Evolutionary conservation across 192 early-diverging fungal genomes (phyloP).

Genomic region (Spizellomyces sp.): DNA sequence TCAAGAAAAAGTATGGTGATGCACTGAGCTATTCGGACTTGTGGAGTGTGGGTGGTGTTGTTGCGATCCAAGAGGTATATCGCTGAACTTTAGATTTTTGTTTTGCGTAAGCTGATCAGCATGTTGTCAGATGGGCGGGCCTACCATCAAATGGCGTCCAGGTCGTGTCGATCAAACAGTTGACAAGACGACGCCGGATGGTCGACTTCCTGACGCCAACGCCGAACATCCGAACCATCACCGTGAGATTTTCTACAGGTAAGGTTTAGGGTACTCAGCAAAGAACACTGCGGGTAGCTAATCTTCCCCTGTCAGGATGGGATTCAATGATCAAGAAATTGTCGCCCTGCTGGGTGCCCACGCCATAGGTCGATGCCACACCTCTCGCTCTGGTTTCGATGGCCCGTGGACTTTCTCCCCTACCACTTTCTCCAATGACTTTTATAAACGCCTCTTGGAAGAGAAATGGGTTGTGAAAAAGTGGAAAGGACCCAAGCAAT

Average conservation of each 20-base stretch:
- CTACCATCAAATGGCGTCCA: slow-evolving; percentile 62
- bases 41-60: slow-evolving; percentile 73
- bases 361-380: slow-evolving; percentile 68
- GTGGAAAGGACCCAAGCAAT: slow-evolving; percentile 86
- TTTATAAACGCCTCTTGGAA: slow-evolving; percentile 68
- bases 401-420: slow-evolving; percentile 55
- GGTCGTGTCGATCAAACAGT: slow-evolving; percentile 30
- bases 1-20: neutral
- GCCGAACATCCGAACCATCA: slow-evolving; percentile 43
- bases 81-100: too few species aligned
- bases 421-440: slow-evolving; percentile 87
- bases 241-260: slow-evolving; percentile 62
- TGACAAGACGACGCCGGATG: slow-evolving; percentile 43
- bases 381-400: slow-evolving; percentile 68
- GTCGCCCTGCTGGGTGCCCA: slow-evolving; percentile 75
- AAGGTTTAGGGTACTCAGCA: neutral
- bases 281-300: slow-evolving; percentile 42
- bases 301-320: slow-evolving; percentile 59
- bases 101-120: too few species aligned
- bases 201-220: slow-evolving; percentile 74
- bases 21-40: slow-evolving; percentile 67
- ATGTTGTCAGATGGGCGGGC: slow-evolving; percentile 56
- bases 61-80: slow-evolving; percentile 56
- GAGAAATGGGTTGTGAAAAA: slow-evolving; percentile 82
- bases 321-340: slow-evolving; percentile 76